Evolutionary conservation across 768 basidiomycete genomes (phyloP).

Genomic region (Naganishia antarctica): DNA sequence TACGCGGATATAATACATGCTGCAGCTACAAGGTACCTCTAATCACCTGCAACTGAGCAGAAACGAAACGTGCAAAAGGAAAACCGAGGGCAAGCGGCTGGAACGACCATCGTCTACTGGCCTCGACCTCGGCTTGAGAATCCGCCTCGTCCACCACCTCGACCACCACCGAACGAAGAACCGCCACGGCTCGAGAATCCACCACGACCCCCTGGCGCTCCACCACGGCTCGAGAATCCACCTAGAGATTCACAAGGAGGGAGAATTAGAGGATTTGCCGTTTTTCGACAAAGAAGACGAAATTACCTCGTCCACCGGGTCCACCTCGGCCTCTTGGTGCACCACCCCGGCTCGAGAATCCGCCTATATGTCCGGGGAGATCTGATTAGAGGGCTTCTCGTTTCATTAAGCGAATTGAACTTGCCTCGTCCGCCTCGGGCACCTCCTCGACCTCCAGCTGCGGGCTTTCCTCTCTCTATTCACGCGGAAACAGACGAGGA

Average conservation of each 20-base stretch:
- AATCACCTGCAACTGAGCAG: neutral
- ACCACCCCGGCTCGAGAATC: slow-evolving; percentile 33
- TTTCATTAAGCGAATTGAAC: too few relatives aligned
- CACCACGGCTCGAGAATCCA: slow-evolving; percentile 26
- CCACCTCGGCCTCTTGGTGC: slow-evolving; percentile 39
- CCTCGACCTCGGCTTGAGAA: slow-evolving; percentile 3
- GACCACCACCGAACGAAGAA: slow-evolving; percentile 35
- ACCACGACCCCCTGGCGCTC: slow-evolving; percentile 29
- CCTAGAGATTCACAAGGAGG: neutral
- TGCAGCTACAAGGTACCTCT: neutral
- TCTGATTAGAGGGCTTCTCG: too few relatives aligned
- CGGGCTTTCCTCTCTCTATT: slow-evolving; percentile 19
- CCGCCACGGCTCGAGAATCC: slow-evolving; percentile 28
- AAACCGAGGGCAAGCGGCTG: neutral
- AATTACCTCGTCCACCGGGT: slow-evolving; percentile 24
- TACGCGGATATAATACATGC: slow-evolving; percentile 16
- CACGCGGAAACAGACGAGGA: slow-evolving; percentile 22
- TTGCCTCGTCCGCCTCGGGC: slow-evolving; percentile 49
- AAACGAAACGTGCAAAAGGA: neutral
- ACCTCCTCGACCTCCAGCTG: slow-evolving; percentile 48
- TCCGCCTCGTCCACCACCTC: slow-evolving; percentile 36
- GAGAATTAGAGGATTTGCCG: neutral
- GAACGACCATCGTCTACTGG: neutral
- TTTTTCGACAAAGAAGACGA: neutral
- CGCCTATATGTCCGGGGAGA: slow-evolving; percentile 33